Conservation (phyloP, 345 rosid genomes). For the Pugionium dolabratum region DNA sequence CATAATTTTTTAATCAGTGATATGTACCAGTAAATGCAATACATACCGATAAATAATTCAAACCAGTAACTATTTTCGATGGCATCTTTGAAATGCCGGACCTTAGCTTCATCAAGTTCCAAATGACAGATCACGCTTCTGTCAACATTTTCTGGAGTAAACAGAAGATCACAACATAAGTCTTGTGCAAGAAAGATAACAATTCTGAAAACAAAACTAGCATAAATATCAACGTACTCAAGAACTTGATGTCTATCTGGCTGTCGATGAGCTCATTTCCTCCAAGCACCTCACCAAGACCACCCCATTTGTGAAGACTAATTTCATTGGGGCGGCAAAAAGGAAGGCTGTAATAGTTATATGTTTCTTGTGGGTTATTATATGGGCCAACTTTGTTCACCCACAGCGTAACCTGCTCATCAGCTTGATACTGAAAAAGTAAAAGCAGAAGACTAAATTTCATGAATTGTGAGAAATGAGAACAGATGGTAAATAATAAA, state of each 20-base stretch:
- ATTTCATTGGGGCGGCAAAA: slow-evolving; percentile 62
- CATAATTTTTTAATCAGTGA: not conserved
- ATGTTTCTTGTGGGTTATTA: slow-evolving; percentile 98
- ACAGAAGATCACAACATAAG: slow-evolving; percentile 4
- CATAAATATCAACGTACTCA: slow-evolving; percentile 52
- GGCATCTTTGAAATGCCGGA: slow-evolving; percentile 86
- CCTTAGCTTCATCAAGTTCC: slow-evolving; percentile 71
- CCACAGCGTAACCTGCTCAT: slow-evolving; percentile 81
- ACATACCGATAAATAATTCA: slow-evolving; percentile 95
- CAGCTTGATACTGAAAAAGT: slow-evolving; percentile 64
- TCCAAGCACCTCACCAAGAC: slow-evolving; percentile 96
- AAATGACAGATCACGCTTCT: slow-evolving; percentile 59
- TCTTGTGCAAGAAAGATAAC: slow-evolving; percentile 8
- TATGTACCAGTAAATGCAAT: slow-evolving; percentile 16
- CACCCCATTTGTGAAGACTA: slow-evolving; percentile 87
- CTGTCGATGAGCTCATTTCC: slow-evolving; percentile 98
- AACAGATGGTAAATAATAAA: not conserved
- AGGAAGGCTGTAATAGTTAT: slow-evolving; percentile 93
- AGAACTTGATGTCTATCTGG: slow-evolving; percentile 74
- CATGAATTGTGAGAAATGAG: not conserved
- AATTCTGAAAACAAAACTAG: not conserved
- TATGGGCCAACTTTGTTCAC: slow-evolving; percentile 97
- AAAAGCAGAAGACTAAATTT: slow-evolving; percentile 21
- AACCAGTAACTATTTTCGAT: slow-evolving; percentile 90
- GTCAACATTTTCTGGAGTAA: slow-evolving; percentile 65